Evolutionary conservation across 345 rosid species (phyloP), one percentile per base, ranked within the genome.

Genomic region (Eucalyptus sp.): DNA sequence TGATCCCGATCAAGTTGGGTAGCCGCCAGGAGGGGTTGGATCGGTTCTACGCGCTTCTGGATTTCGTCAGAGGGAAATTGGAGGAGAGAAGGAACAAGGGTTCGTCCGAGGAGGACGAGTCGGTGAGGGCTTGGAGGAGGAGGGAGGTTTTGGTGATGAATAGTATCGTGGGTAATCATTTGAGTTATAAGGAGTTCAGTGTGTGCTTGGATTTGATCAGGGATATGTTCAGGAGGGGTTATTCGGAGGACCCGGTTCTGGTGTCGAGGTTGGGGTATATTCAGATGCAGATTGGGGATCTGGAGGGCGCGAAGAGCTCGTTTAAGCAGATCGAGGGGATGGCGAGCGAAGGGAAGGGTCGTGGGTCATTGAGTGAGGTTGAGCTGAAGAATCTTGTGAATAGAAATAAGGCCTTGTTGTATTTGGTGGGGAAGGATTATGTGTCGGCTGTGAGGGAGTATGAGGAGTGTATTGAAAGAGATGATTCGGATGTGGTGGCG

Each of bases 221-320:
- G 71, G 95, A 90, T 54, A 89, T 95, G 92, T 76, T 96, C 7
- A 89, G 60, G 24, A 89, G 92, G 20, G 94, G 91, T 50, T 52
- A 91, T 89, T 92, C 90, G 2, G 89, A 86, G 50, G 99, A 97
- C 79, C 95, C 99, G 2, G 92, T 92, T 88, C 46, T 94, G 91
- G 64, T 97, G 18, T 98, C 99, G 37, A 97, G 96, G 90, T 90
- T 98, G 88, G 99, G 99, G 13, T 94, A 93, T 92, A 92, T 97
- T 56, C 99, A 96, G 88, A 93, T 98, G 99, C 99, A 98, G 87
- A 91, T 96, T 66, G 99, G 99, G 90, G 99, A 98, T 89, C 50
- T 97, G 51, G 95, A 94, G 66, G 99, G 98, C 15, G 99, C 99
- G 0, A 97, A 95, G 87, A 43, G 86, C 6, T 94, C 98, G 1